Percentiles rank a stretch among this genome's conserved stretches.
Evolutionary conservation across 768 basidiomycete genomes (phyloP).

Genomic region (Tylopilus subfusipes): DNA sequence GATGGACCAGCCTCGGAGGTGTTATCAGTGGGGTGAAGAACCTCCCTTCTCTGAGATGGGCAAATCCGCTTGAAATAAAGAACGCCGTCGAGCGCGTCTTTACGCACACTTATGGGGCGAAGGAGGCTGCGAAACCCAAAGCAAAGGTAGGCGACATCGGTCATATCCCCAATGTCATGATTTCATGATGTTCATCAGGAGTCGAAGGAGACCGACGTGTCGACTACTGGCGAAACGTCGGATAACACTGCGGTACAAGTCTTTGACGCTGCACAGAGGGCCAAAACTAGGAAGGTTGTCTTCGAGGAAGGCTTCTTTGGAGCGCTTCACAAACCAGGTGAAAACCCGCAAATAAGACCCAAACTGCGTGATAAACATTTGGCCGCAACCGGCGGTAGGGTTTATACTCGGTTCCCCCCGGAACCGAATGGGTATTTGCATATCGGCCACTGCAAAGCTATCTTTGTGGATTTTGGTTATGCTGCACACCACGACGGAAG

Average conservation of each 20-base stretch:
- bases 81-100: slow-evolving; percentile 72
- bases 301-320: slow-evolving; percentile 96
- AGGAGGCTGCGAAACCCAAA: slow-evolving; percentile 63
- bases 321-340: slow-evolving; percentile 88
- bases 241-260: slow-evolving; percentile 28
- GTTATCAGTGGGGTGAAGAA: slow-evolving; percentile 61
- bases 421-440: slow-evolving; percentile 98
- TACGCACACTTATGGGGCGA: slow-evolving; percentile 64
- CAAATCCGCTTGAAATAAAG: slow-evolving; percentile 80
- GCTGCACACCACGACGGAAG: slow-evolving; percentile 91
- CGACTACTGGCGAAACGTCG: slow-evolving; percentile 1
- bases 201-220: slow-evolving; percentile 36
- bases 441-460: slow-evolving; percentile 97
- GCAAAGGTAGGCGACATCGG: slow-evolving; percentile 47
- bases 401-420: slow-evolving; percentile 96
- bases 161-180: neutral
- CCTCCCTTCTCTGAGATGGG: slow-evolving; percentile 72
- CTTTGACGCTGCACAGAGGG: slow-evolving; percentile 35
- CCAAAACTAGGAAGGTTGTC: slow-evolving; percentile 52
- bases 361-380: slow-evolving; percentile 80
- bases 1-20: slow-evolving; percentile 75
- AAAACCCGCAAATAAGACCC: slow-evolving; percentile 81
- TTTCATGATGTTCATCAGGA: slow-evolving; percentile 34
- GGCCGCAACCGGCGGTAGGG: slow-evolving; percentile 71
- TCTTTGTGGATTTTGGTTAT: slow-evolving; percentile 98